phyloP scores from a whole-genome alignment of 371 early-diverging fungal species.

The Rhizopus arrhizus region DNA sequence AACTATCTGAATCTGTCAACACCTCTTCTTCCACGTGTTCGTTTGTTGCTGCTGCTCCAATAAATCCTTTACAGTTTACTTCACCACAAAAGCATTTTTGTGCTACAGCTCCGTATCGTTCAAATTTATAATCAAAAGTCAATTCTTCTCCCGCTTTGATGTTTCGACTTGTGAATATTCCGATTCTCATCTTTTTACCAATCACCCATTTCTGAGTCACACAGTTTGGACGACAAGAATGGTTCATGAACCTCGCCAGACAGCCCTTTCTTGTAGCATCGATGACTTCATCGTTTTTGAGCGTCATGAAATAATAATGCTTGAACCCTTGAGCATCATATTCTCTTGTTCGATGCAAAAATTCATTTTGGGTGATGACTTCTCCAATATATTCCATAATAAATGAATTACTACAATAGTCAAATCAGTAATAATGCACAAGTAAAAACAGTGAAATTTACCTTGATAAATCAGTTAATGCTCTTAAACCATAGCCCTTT shows the following conservation, averaged over 20 bases:
- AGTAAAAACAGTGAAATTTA: conserved; percentile 31
- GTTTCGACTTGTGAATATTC: conserved; percentile 73
- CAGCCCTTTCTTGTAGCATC: conserved; percentile 89
- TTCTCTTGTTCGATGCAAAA: conserved; percentile 75
- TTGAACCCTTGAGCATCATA: conserved; percentile 77
- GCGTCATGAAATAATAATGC: conserved; percentile 96
- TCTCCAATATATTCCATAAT: conserved; percentile 97
- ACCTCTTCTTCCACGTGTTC: neutral
- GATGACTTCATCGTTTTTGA: conserved; percentile 85
- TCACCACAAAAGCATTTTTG: conserved; percentile 93
- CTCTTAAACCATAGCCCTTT: conserved; percentile 90
- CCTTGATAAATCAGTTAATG: conserved; percentile 62
- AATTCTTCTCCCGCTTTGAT: conserved; percentile 79
- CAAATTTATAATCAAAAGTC: conserved; percentile 93
- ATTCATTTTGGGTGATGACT: conserved; percentile 75
- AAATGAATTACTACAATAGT: conserved; percentile 55
- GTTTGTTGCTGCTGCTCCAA: conserved; percentile 63
- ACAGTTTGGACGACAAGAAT: conserved; percentile 89
- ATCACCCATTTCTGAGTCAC: conserved; percentile 84
- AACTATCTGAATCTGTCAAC: neutral
- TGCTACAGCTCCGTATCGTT: conserved; percentile 79
- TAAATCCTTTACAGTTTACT: conserved; percentile 81
- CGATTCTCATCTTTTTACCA: conserved; percentile 71
- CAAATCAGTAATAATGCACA: neutral
- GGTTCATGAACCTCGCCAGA: conserved; percentile 89